Evolutionary conservation across 2,329 filamentous ascomycete genomes (phyloP).

Genomic region (Paraphaeosphaeria minitans): DNA sequence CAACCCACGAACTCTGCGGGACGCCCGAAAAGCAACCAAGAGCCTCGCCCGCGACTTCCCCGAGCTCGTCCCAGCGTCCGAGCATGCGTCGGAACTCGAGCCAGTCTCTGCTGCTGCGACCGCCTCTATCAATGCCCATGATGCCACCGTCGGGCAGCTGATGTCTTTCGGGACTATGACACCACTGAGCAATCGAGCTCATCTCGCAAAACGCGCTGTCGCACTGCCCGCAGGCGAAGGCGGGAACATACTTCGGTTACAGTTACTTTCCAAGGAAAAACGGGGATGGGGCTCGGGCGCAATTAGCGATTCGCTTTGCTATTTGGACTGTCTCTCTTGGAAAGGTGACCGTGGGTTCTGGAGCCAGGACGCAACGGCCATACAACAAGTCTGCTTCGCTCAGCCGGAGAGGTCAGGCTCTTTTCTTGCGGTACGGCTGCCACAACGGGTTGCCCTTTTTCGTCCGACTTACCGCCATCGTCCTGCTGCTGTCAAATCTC

Average conservation of each 20-base stretch:
- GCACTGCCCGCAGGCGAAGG: slow-evolving; percentile 57
- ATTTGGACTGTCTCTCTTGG: slow-evolving; percentile 55
- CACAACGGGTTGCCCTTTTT: slow-evolving; percentile 55
- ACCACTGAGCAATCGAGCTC: slow-evolving; percentile 40
- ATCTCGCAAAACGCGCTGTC: slow-evolving; percentile 36
- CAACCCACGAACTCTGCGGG: slow-evolving; percentile 11
- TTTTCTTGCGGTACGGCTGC: slow-evolving; percentile 59
- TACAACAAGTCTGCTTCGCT: slow-evolving; percentile 61
- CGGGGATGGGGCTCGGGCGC: slow-evolving; percentile 58
- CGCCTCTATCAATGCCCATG: slow-evolving; percentile 40
- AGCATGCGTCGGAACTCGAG: slow-evolving; percentile 30
- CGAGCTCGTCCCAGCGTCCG: slow-evolving; percentile 29
- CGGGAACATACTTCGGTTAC: slow-evolving; percentile 63
- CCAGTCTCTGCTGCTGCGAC: slow-evolving; percentile 36
- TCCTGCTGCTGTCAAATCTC: slow-evolving; percentile 22
- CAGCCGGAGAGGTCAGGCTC: slow-evolving; percentile 47
- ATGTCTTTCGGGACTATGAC: slow-evolving; percentile 64
- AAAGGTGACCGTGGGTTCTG: slow-evolving; percentile 59
- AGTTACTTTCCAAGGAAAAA: slow-evolving; percentile 56
- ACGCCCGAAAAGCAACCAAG: slow-evolving; percentile 21
- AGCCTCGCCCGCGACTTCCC: slow-evolving; percentile 26
- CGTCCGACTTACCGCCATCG: slow-evolving; percentile 36
- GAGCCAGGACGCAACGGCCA: slow-evolving; percentile 58
- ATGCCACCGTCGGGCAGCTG: slow-evolving; percentile 50
- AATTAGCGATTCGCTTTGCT: slow-evolving; percentile 45